Conservation (phyloP, 495 filamentous ascomycete genomes). For the Trichocladium antarcticum region DNA sequence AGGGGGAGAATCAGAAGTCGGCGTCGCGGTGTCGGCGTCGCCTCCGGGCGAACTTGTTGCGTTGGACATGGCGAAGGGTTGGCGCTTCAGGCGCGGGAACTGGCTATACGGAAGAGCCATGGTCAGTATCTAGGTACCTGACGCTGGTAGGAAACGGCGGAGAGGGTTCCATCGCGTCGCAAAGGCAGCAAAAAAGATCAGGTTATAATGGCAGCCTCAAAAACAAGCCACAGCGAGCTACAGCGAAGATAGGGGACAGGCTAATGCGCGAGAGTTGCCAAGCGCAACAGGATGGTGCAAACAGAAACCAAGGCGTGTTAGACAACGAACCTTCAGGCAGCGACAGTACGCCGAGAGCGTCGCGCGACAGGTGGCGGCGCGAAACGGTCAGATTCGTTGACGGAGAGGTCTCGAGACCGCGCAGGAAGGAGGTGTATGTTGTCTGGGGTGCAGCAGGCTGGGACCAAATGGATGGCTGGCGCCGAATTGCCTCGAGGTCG, state of each 20-base stretch:
- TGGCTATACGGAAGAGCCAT: constrained; percentile 28
- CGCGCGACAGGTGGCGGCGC: constrained; percentile 7
- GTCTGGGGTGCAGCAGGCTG: constrained; percentile 17
- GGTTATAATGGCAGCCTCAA: neutral
- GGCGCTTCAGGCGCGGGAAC: constrained; percentile 26
- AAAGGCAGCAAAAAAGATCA: constrained; percentile 18
- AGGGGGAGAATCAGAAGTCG: constrained; percentile 23
- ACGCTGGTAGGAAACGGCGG: neutral
- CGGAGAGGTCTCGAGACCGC: constrained; percentile 5
- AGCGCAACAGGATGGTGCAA: constrained; percentile 3
- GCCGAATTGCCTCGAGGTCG: neutral
- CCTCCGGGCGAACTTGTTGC: constrained; percentile 28
- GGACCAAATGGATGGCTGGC: constrained; percentile 22
- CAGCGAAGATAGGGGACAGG: neutral
- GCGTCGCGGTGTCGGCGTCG: constrained; percentile 19
- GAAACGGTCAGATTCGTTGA: constrained; percentile 5
- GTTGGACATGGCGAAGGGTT: constrained; percentile 39
- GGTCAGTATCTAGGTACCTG: constrained; percentile 28
- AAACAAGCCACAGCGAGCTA: neutral
- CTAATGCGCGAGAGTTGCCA: neutral
- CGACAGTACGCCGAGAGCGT: neutral
- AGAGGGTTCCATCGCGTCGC: constrained; percentile 22
- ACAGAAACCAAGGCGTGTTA: constrained; percentile 5
- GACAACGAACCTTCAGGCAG: constrained; percentile 12
- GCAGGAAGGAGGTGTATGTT: constrained; percentile 15